phyloP scores from a whole-genome alignment of 1,139 yeast genomes.

The Hanseniaspora uvarum region DNA sequence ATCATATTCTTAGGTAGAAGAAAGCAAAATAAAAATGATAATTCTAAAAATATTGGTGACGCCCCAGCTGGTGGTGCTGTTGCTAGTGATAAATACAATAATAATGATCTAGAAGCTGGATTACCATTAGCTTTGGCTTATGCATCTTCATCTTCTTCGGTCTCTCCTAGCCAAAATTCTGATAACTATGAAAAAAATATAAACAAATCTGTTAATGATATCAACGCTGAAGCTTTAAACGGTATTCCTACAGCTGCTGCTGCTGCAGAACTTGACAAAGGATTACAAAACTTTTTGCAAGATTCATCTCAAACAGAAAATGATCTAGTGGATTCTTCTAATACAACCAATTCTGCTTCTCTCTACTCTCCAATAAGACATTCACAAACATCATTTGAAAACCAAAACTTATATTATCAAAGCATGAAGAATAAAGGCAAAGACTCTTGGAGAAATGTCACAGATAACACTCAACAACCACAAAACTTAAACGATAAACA shows the following conservation, averaged over 20 bases:
- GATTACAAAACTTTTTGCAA: slow-evolving; percentile 15
- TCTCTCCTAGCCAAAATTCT: neutral
- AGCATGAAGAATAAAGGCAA: slow-evolving; percentile 16
- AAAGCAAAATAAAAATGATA: slow-evolving; percentile 29
- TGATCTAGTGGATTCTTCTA: slow-evolving; percentile 14
- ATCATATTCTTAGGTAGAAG: slow-evolving; percentile 49
- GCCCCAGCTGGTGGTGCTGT: neutral
- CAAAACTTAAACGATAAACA: neutral
- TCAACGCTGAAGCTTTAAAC: slow-evolving; percentile 17
- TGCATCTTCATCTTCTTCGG: neutral
- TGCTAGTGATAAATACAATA: neutral
- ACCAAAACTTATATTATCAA: slow-evolving; percentile 14
- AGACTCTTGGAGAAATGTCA: slow-evolving; percentile 18
- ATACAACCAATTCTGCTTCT: slow-evolving; percentile 16
- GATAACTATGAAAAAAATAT: slow-evolving; percentile 1
- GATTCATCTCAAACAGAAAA: slow-evolving; percentile 14
- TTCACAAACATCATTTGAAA: slow-evolving; percentile 15
- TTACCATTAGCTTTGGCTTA: neutral
- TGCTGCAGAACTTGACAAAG: slow-evolving; percentile 17
- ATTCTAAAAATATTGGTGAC: neutral
- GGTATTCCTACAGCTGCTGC: slow-evolving; percentile 14
- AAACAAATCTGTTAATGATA: slow-evolving; percentile 14
- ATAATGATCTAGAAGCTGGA: slow-evolving; percentile 7
- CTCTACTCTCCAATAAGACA: slow-evolving; percentile 18
- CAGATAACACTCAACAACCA: slow-evolving; percentile 3